phyloP scores from a whole-genome alignment of 176 grass and related monocot species.

The Bolboschoenus planiculmis region DNA sequence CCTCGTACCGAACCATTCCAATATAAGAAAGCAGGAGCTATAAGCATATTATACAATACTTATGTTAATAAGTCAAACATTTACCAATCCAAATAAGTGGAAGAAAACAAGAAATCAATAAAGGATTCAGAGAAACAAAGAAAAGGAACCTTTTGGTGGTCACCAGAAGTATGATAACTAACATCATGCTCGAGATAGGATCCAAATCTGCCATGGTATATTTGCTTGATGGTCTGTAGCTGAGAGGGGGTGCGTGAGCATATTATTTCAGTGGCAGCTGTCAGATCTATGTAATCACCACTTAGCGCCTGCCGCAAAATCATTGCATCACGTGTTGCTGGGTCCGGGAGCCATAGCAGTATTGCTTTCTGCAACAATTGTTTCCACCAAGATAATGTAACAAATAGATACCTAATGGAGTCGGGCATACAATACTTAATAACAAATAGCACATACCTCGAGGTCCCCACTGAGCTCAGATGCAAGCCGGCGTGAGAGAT shows the following conservation, averaged over 20 bases:
- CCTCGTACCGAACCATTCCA: slow-evolving; percentile 73
- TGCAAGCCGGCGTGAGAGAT: slow-evolving; percentile 53
- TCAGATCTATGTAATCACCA: slow-evolving; percentile 53
- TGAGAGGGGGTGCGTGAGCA: slow-evolving; percentile 89
- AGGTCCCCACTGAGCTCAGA: slow-evolving; percentile 82
- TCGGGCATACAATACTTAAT: neutral
- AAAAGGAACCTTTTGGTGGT: slow-evolving; percentile 79
- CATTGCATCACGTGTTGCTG: slow-evolving; percentile 87
- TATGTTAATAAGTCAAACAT: neutral
- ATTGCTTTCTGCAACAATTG: slow-evolving; percentile 73
- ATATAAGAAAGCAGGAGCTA: slow-evolving; percentile 81
- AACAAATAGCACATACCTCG: slow-evolving; percentile 36
- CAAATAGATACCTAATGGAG: neutral
- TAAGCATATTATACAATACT: slow-evolving; percentile 11
- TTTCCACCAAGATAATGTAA: slow-evolving; percentile 17
- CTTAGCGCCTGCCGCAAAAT: slow-evolving; percentile 56
- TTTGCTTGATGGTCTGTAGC: slow-evolving; percentile 91
- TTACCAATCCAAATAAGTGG: slow-evolving; percentile 4
- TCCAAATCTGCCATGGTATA: slow-evolving; percentile 67
- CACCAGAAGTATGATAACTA: slow-evolving; percentile 42
- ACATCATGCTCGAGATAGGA: slow-evolving; percentile 80
- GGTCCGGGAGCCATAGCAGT: slow-evolving; percentile 87
- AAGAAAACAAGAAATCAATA: neutral
- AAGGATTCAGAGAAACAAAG: neutral
- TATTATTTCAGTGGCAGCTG: slow-evolving; percentile 88